Percentiles rank a stretch among this genome's conserved stretches.
phyloP scores from a whole-genome alignment of 2,329 filamentous ascomycete species.

The Epichloe coenophiala region DNA sequence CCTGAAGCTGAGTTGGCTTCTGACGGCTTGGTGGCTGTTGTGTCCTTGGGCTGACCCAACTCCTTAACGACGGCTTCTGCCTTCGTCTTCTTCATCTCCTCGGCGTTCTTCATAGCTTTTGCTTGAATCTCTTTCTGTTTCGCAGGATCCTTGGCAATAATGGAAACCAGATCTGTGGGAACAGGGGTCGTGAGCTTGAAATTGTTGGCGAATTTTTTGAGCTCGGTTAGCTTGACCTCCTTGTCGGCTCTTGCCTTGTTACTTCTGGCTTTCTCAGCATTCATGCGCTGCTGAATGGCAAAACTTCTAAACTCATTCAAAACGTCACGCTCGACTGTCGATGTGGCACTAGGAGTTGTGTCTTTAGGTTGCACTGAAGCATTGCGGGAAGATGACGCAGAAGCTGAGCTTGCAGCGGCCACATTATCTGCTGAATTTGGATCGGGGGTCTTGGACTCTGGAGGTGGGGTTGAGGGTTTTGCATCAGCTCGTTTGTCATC shows the following conservation, averaged over 20 bases:
- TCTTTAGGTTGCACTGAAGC: slow-evolving; percentile 27
- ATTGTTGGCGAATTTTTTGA: slow-evolving; percentile 90
- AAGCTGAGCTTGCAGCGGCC: slow-evolving; percentile 17
- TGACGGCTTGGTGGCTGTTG: slow-evolving; percentile 24
- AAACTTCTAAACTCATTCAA: slow-evolving; percentile 52
- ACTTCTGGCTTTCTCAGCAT: slow-evolving; percentile 40
- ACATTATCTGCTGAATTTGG: slow-evolving; percentile 14
- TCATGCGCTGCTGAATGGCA: slow-evolving; percentile 40
- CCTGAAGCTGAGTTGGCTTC: slow-evolving; percentile 11
- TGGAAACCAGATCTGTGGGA: slow-evolving; percentile 79
- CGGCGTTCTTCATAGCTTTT: slow-evolving; percentile 66
- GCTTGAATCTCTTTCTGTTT: slow-evolving; percentile 92
- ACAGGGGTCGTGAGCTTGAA: slow-evolving; percentile 94
- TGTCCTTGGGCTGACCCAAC: slow-evolving; percentile 28
- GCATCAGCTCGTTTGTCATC: slow-evolving; percentile 20
- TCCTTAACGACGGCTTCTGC: slow-evolving; percentile 31
- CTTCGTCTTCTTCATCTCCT: slow-evolving; percentile 47
- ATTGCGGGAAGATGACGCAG: slow-evolving; percentile 25
- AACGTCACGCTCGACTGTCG: slow-evolving; percentile 49
- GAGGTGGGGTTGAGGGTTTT: slow-evolving; percentile 10
- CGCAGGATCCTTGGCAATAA: slow-evolving; percentile 88
- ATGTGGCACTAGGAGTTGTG: slow-evolving; percentile 28
- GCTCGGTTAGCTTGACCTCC: slow-evolving; percentile 80
- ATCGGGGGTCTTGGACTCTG: slow-evolving; percentile 19
- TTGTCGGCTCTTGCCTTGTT: slow-evolving; percentile 61